Conservation (phyloP, 345 rosid species). For the Eucalyptus sp. region DNA sequence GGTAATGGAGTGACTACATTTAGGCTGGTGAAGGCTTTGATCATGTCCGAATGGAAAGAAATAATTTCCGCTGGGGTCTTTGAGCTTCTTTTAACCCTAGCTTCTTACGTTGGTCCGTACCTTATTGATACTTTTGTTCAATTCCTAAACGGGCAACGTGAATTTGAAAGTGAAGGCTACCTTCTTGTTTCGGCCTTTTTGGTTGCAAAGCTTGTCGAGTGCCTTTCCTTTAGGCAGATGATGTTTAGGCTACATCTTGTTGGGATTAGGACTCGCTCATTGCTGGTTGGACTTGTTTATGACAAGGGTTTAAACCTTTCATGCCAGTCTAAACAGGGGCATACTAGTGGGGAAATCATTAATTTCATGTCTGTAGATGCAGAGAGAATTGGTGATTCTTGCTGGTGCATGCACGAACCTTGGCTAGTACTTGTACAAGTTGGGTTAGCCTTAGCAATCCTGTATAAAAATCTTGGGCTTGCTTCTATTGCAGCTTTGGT, state of each 20-base stretch:
- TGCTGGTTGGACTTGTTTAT: constrained; percentile 41
- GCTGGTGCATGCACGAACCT: constrained; percentile 50
- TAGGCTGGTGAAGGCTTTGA: constrained; percentile 36
- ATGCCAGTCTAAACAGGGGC: constrained; percentile 36
- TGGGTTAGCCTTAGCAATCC: constrained; percentile 35
- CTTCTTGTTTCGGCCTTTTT: constrained; percentile 41
- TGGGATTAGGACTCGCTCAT: constrained; percentile 40
- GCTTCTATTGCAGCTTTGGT: constrained; percentile 44
- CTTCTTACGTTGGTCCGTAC: constrained; percentile 54
- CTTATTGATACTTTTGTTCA: constrained; percentile 53
- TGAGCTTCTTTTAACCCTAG: constrained; percentile 19
- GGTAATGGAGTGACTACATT: constrained; percentile 23
- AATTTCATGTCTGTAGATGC: constrained; percentile 68
- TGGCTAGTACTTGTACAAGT: constrained; percentile 53
- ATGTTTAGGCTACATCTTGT: constrained; percentile 38
- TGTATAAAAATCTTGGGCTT: constrained; percentile 50
- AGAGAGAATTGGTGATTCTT: constrained; percentile 38
- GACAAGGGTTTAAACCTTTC: constrained; percentile 56
- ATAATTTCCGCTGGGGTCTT: constrained; percentile 24
- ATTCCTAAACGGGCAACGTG: constrained; percentile 34
- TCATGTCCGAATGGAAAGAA: constrained; percentile 31
- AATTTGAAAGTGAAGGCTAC: constrained; percentile 40
- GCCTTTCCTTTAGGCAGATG: constrained; percentile 45
- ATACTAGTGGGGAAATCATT: constrained; percentile 62
- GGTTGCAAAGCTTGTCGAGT: constrained; percentile 47